Base-by-base conservation (phyloP, 2,329 filamentous ascomycete genomes). In the Alternaria panax region DNA sequence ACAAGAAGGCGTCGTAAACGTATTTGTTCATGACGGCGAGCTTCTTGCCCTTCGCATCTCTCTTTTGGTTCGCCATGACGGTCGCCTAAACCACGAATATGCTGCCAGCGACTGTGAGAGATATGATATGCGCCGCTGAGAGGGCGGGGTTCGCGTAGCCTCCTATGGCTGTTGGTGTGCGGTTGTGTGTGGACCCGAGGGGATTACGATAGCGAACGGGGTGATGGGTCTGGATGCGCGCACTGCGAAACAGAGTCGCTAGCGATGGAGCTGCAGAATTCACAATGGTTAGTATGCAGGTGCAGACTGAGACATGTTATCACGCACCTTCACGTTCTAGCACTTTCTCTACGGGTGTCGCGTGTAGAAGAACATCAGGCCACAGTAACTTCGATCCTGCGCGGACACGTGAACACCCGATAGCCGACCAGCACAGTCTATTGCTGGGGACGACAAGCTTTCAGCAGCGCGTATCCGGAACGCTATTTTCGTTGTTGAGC, bases 1-100 rank as follows among this genome's bases (percentile, higher is more conserved):
- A 92, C 30, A 93, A 83, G 73, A 93, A 90, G 59, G 88, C 83
- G 80, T 93, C 91, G 77, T 93, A 93, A 66, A 90, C 88, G 84
- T 86, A 90, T 68, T 87, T 85, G 71, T 87, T 88, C 88, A 91
- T 90, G 52, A 87, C 59, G 25, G 73, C 75, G 54, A 75, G 70
- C 64, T 75, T 75, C 60, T 75, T 75, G 70, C 69, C 70, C 63
- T 70, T 61, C 4, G 64, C 65, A n/a, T 65, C 62, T 47, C 40
- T 59, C 48, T 64, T 57, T 24, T 63, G 51, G 14, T 42, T 54
- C 51, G 47, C 57, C 61, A 67, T 70, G 53, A 5, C 59, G 52
- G 59, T 43, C 52, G n/a, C 25, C 52, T 54, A 62, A 28, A 34
- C 56, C 41, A 48, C 38, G n/a, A 45, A 7, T 46, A 41, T 36